phyloP scores from a whole-genome alignment of 2,329 filamentous ascomycete genomes.

The Rhinocladiella mackenziei region DNA sequence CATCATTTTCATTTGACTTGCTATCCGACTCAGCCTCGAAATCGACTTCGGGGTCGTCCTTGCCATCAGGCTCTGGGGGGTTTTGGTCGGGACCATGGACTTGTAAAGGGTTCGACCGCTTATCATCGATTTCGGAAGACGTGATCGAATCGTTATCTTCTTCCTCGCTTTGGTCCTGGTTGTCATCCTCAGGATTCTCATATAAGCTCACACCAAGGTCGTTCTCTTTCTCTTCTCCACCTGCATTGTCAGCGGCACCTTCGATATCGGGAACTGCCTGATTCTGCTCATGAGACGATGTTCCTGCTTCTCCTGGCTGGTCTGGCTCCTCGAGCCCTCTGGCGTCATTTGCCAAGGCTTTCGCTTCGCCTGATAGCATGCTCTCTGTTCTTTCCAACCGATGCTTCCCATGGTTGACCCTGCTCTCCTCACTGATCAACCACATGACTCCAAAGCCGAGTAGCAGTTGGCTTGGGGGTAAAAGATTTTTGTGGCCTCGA shows the following conservation, averaged over 20 bases:
- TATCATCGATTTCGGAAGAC: slow-evolving; percentile 29
- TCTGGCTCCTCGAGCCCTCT: slow-evolving; percentile 27
- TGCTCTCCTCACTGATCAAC: slow-evolving; percentile 82
- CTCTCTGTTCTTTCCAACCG: slow-evolving; percentile 45
- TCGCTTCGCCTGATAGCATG: slow-evolving; percentile 25
- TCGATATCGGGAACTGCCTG: slow-evolving; percentile 31
- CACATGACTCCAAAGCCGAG: slow-evolving; percentile 87
- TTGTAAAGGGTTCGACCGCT: slow-evolving; percentile 23
- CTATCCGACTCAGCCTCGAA: slow-evolving; percentile 22
- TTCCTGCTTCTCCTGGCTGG: slow-evolving; percentile 30
- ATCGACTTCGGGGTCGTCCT: slow-evolving; percentile 18
- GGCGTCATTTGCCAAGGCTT: slow-evolving; percentile 28
- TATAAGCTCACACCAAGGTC: slow-evolving; percentile 39
- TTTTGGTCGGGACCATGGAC: background rate
- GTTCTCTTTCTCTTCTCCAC: slow-evolving; percentile 32
- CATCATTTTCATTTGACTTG: slow-evolving; percentile 9
- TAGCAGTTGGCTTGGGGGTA: slow-evolving; percentile 81
- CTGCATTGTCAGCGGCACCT: slow-evolving; percentile 29
- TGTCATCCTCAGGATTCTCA: slow-evolving; percentile 30
- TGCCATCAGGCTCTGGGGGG: slow-evolving; percentile 34
- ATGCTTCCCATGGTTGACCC: slow-evolving; percentile 73
- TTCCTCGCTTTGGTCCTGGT: slow-evolving; percentile 31
- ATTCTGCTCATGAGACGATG: slow-evolving; percentile 30
- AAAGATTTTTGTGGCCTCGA: slow-evolving; percentile 80
- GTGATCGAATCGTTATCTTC: slow-evolving; percentile 26